Evolutionary conservation across 139 green algal genomes (phyloP).

Genomic region (Chlamydomonas asymmetrica): DNA sequence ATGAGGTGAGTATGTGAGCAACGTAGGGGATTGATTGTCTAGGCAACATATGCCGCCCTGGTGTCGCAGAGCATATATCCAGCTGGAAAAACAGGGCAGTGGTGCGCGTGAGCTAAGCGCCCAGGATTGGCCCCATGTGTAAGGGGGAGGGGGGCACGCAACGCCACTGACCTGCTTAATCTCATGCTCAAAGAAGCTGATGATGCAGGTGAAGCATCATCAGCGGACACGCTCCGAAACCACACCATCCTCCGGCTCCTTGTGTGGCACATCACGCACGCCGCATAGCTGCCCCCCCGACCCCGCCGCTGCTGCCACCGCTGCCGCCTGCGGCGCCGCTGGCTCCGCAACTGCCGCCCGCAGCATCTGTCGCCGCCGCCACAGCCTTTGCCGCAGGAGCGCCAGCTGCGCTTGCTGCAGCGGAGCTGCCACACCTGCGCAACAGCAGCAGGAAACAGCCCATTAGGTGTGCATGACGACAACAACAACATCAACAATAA

Average conservation of each 20-base stretch:
- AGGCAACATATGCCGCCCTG: too few relatives aligned
- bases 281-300: background rate
- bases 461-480: too few relatives aligned
- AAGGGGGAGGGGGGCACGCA: too few relatives aligned
- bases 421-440: background rate
- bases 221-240: conserved; percentile 65
- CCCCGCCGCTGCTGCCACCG: background rate
- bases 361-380: conserved; percentile 4
- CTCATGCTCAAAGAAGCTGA: conserved; percentile 65
- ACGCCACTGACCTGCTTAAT: conserved; percentile 23
- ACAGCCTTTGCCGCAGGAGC: background rate
- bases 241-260: conserved; percentile 71
- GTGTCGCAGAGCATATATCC: too few relatives aligned
- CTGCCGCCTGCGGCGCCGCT: conserved; percentile 2
- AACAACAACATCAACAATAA: too few relatives aligned
- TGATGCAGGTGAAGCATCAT: conserved; percentile 82
- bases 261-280: conserved; percentile 78
- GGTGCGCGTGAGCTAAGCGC: too few relatives aligned
- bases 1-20: too few relatives aligned
- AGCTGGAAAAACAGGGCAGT: too few relatives aligned
- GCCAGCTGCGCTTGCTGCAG: conserved; percentile 1
- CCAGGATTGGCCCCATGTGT: too few relatives aligned
- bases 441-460: background rate
- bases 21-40: too few relatives aligned
- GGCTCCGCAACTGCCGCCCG: background rate